Evolutionary conservation across 805 yeast genomes (phyloP), one percentile per base, ranked within the genome.

Genomic region (Wickerhamomyces bisporus): DNA sequence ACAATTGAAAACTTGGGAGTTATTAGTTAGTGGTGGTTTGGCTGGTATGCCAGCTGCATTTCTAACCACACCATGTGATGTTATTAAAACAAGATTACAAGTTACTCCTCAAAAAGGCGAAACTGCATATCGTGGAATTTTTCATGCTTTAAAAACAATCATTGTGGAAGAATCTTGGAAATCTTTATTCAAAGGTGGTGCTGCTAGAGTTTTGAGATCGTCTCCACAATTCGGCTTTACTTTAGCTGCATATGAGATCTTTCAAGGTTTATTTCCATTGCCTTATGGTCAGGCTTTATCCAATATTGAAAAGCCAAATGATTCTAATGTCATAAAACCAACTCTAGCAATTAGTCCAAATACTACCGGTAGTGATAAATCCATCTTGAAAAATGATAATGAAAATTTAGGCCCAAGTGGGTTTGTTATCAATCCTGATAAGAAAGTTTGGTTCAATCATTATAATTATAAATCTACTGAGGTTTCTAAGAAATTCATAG

Each of bases 1-100:
- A 32, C 70, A 73, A 44, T 74, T 89, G 43, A 78, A 77, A 45
- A 77, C 94, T 21, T 81, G 91, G 83, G 95, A 91, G 62, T 68
- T 93, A 47, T 73, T 91, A 43, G 60, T 77, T 5, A 77, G 94
- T 43, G 98, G 98, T 62, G 97, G 95, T 10, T 59, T 89, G 46
- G 98, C 98, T 12, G 98, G 98, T 58, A 87, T 94, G 69, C 98
- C 98, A 9, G 94, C 98, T 23, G 98, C 98, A 10, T 91, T 84
- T 61, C 68, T 89, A 48, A 91, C 98, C 2, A 91, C 98, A 0
- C 98, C 98, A 2, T 88, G 87, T 55, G 98, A 91, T 69, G 98
- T 91, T 34, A 85, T 93, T 53, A 91, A 91, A 67, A 91, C 98
- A 4, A 80, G 98, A 62, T 68, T 91, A 47, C 98, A 91, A 66